phyloP scores from a whole-genome alignment of 1,139 yeast genomes.

The Geotrichum phurueaensis region DNA sequence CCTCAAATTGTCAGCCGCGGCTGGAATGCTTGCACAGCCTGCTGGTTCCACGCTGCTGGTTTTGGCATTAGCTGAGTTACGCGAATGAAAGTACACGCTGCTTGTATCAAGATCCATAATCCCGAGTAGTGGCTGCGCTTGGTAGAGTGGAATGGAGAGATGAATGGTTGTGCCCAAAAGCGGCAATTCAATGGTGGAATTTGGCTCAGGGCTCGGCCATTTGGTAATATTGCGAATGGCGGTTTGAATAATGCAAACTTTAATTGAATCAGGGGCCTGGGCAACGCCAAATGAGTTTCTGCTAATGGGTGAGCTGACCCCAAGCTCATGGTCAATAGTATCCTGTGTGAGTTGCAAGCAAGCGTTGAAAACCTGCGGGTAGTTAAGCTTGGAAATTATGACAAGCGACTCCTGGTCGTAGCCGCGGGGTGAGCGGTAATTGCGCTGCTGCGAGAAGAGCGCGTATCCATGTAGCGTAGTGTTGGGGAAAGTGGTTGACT shows the following conservation, averaged over 20 bases:
- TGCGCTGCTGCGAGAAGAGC: conserved; percentile 25
- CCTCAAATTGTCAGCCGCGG: background rate
- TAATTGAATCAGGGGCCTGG: background rate
- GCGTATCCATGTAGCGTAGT: conserved; percentile 23
- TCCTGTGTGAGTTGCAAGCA: conserved; percentile 20
- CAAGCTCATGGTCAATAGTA: background rate
- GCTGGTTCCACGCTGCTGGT: conserved; percentile 13
- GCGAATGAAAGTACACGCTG: conserved; percentile 12
- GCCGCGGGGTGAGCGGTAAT: conserved; percentile 24
- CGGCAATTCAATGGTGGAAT: conserved; percentile 23
- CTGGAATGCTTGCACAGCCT: background rate
- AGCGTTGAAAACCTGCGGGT: conserved; percentile 24
- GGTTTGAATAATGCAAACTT: conserved; percentile 25
- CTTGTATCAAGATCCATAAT: conserved; percentile 11
- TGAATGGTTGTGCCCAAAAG: conserved; percentile 25
- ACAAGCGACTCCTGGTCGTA: conserved; percentile 30
- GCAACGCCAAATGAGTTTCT: background rate
- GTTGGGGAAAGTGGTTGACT: conserved; percentile 12
- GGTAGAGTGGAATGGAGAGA: conserved; percentile 18
- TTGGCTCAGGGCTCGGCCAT: conserved; percentile 27
- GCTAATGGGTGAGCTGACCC: background rate
- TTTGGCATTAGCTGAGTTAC: conserved; percentile 12
- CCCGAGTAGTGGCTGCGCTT: conserved; percentile 19
- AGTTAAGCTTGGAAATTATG: conserved; percentile 25
- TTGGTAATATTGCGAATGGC: conserved; percentile 27